These are phyloP conservation scores for Ganoderma sp. DNA, from an alignment of 1,284 basidiomycete genomes.

Conservation along the genomic window DNA sequence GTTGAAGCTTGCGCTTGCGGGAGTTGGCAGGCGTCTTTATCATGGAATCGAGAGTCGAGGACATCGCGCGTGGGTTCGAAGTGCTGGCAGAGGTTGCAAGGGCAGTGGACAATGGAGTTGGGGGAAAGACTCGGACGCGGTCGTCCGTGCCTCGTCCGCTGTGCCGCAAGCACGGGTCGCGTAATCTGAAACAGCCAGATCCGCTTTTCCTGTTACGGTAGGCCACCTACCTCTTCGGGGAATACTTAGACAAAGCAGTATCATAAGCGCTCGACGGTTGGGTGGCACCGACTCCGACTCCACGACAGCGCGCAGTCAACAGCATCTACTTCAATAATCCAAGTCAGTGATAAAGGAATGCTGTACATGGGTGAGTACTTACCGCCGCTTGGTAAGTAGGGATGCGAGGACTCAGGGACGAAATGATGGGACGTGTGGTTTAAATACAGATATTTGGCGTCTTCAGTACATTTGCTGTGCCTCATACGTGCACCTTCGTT, in stretches of 20 bases:
- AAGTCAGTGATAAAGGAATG: too few relatives aligned
- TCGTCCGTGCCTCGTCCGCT: background rate
- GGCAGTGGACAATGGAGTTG: background rate
- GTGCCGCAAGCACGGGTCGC: background rate
- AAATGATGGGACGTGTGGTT: too few relatives aligned
- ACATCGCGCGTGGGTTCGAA: conserved; percentile 40
- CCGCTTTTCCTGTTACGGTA: background rate
- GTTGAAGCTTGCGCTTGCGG: conserved; percentile 26
- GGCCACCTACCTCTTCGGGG: background rate
- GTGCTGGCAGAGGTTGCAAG: background rate
- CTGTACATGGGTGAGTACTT: too few relatives aligned
- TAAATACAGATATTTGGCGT: too few relatives aligned
- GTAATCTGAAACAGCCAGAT: conserved; percentile 7
- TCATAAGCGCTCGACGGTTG: background rate
- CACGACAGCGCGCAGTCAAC: background rate
- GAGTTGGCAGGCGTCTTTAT: conserved; percentile 25
- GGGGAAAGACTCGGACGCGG: background rate
- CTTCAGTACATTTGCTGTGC: too few relatives aligned
- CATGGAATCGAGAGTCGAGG: conserved; percentile 51
- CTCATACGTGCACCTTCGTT: too few relatives aligned
- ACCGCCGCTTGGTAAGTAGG: too few relatives aligned
- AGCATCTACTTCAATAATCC: too few relatives aligned
- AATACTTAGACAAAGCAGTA: background rate
- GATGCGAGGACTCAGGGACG: too few relatives aligned
- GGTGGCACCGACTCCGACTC: background rate